Evolutionary conservation across 2,329 filamentous ascomycete species (phyloP), one percentile per base, ranked within the genome.

Genomic region (Scedosporium minutisporum): DNA sequence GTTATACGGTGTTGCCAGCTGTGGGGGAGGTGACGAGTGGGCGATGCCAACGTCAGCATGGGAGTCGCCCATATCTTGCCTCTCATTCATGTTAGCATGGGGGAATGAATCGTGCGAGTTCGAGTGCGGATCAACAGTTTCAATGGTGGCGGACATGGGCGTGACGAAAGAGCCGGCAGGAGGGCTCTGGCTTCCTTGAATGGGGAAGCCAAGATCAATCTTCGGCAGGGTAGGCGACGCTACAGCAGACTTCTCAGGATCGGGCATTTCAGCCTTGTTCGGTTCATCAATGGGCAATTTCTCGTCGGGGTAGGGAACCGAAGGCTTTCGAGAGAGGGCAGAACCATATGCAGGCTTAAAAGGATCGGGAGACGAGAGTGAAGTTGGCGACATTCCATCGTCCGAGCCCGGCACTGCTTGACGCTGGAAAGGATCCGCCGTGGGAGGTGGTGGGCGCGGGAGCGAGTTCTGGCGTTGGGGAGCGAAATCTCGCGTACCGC

Each of bases 381-480:
- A 61, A 18, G 27, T 63, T 23, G 59, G 63, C 60, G 57, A 58
- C 62, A 53, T 55, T 7, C 51, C 61, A 62, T 27, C 63, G 62
- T 38, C 59, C 33, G 53, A 63, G 23, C 51, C 21, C 4, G 53
- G 61, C 38, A 53, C 23, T 7, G 57, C 14, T 10, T 46, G 27
- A 18, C 53, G 61, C 23, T 62, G 48, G 60, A 62, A 65, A 10
- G 65, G 65, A 29, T 66, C 64, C 27, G 64, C 62, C 6, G 60
- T 33, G 41, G 58, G 21, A 55, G 21, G 57, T 58, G 18, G 57
- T 33, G 16, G 62, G 33, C 25, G 48, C 38, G 59, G 63, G 58
- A 41, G 60, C 61, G 81, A 83, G 65, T 78, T 80, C 62, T 78
- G 74, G 3, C 75, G 76, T 27, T 72, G 71, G 64, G 77, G 75